These are phyloP conservation scores for Hypericum perforatum DNA, from an alignment of 345 rosid species.

Conservation along the genomic window DNA sequence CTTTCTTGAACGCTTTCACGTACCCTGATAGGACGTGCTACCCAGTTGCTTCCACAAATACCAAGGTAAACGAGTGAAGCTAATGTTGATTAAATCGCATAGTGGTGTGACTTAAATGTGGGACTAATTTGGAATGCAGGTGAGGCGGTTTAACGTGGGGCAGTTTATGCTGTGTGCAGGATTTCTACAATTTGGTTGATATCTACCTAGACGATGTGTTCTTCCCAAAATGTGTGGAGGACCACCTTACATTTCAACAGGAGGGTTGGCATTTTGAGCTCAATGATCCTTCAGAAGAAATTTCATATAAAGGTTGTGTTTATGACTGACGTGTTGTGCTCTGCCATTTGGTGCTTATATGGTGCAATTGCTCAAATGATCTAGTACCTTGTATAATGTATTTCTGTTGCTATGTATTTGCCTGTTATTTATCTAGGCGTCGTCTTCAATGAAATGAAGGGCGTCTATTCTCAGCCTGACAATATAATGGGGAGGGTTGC, in stretches of 20 bases:
- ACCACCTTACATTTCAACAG: slow-evolving; percentile 82
- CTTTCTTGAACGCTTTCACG: slow-evolving; percentile 90
- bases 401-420: slow-evolving; percentile 1
- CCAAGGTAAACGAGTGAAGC: slow-evolving; percentile 39
- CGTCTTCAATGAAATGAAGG: slow-evolving; percentile 98
- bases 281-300: slow-evolving; percentile 71
- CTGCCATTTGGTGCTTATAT: neutral
- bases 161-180: slow-evolving; percentile 29
- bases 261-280: slow-evolving; percentile 99
- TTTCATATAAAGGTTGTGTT: slow-evolving; percentile 69
- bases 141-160: too few species aligned
- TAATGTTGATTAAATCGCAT: neutral
- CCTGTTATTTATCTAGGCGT: slow-evolving; percentile 49
- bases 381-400: neutral
- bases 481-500: slow-evolving; percentile 69
- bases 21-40: slow-evolving; percentile 98
- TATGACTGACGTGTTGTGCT: neutral
- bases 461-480: slow-evolving; percentile 97
- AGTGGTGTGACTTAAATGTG: neutral
- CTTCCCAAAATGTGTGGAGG: slow-evolving; percentile 93
- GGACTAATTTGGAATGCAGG: too few species aligned
- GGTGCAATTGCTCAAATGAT: neutral
- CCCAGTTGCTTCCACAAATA: slow-evolving; percentile 94
- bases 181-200: slow-evolving; percentile 91
- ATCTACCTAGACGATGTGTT: slow-evolving; percentile 95